Evolutionary conservation across 2,329 filamentous ascomycete species (phyloP), one percentile per base, ranked within the genome.

Genomic region (Fusarium multiceps): DNA sequence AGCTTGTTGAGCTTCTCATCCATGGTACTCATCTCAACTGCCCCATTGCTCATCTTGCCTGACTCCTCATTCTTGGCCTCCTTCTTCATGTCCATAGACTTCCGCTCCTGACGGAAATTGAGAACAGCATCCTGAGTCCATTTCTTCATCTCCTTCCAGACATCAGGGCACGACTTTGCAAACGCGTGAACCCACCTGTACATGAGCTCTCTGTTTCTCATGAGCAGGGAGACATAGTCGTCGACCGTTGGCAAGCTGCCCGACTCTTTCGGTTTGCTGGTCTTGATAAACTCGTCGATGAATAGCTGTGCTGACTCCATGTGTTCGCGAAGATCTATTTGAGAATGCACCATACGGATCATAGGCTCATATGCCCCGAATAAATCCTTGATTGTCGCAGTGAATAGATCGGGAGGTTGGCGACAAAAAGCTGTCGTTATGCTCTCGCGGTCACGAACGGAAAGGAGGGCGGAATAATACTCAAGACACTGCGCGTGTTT

Each of bases 131-230:
- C 80, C 37, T 89, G 87, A 0, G 86, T 86, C 83, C 91, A 94
- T 0, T 80, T 80, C 16, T 84, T 82, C 80, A 92, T 90, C 63
- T 87, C 86, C 6, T 85, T 82, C 57, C 86, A 86, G 7, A 93
- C 82, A 2, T 90, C 88, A 0, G 90, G 89, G 32, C 91, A 92
- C 32, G 90, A 90, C 68, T 86, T 87, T 6, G 87, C 87, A 12
- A 93, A 83, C 56, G 91, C 88, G 69, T 94, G 91, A 5, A 94
- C 76, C 82, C 92, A 94, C 54, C 86, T 88, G 80, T 93, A 93
- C 47, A 88, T 80, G 4, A 89, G 83, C 2, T 83, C 81, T 40
- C 88, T 85, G 72, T 94, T 90, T 56, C 87, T 87, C 68, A 86
- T 85, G 16, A 94, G 80, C 2, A 95, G 79, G 16, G 84, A 79